These are phyloP conservation scores for Capsaspora owczarzaki DNA, from an alignment of 78 protist species.

Conservation along the genomic window DNA sequence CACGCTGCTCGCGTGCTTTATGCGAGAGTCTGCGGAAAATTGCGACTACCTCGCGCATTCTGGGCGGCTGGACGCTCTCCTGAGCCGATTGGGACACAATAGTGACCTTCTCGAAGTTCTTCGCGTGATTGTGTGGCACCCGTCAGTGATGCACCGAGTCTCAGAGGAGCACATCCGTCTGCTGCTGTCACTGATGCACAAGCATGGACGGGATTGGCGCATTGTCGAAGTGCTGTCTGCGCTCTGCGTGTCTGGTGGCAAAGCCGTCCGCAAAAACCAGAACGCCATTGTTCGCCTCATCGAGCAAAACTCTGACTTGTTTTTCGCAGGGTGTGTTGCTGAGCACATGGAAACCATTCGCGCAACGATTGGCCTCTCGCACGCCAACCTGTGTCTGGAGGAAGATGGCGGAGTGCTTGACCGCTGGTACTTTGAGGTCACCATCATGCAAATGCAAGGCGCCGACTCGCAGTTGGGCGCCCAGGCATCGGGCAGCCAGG, in stretches of 20 bases:
- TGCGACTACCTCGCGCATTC: background rate
- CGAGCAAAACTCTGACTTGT: background rate
- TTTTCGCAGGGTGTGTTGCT: background rate
- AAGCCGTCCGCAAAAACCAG: background rate
- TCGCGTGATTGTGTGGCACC: background rate
- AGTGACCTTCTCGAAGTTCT: background rate
- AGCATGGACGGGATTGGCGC: background rate
- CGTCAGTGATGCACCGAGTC: background rate
- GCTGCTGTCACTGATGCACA: background rate
- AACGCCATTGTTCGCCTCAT: background rate
- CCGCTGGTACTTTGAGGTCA: slow-evolving; percentile 2
- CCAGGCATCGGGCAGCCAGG: too few species aligned
- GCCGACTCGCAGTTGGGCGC: too few species aligned
- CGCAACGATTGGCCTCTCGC: too few species aligned
- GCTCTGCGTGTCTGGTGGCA: background rate
- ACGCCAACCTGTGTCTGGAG: too few species aligned
- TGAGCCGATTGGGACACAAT: background rate
- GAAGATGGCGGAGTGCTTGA: too few species aligned
- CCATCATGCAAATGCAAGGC: background rate
- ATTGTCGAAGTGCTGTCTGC: background rate
- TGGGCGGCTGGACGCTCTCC: background rate
- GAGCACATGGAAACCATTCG: background rate
- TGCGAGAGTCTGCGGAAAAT: background rate
- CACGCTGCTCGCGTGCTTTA: background rate
- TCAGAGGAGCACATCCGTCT: background rate